Evolutionary conservation across 805 yeast genomes (phyloP), one percentile per base, ranked within the genome.

Genomic region (Wickerhamia fluorescens): DNA sequence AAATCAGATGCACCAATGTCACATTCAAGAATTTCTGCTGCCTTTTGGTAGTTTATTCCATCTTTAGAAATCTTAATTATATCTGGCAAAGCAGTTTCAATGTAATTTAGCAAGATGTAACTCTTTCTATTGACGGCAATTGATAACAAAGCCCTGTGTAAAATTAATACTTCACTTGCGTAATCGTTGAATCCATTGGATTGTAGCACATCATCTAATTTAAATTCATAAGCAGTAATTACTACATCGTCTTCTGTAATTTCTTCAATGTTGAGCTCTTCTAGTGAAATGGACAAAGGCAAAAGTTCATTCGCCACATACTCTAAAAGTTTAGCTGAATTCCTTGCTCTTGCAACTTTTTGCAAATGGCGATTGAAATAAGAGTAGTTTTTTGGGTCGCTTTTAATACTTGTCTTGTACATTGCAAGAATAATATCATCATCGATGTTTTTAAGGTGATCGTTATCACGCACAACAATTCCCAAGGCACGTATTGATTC

Each of bases 181-280:
- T 45, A 42, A 6, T 42, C 31, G 20, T 49, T 42, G 30, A 54
- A 51, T 13, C 55, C 52, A 29, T 49, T 51, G 1, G 49, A 28
- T 27, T 52, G 56, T 31, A 57, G 34, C 2, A 57, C 43, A 33
- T 83, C 94, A 23, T 71, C 71, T 2, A 67, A 45, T 35, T 76
- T 75, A 24, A 80, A 63, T 33, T 80, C 77, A 44, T 73, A 82
- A 1, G 94, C 88, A 1, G 94, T 80, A 16, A 75, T 65, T 3
- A 85, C 71, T 24, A 82, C 74, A 37, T 83, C 92, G 45, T 64
- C 70, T 33, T 64, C 70, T 10, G 70, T 64, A 20, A 61, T 52
- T 28, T 58, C 66, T 34, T 62, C 69, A 15, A 63, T 53, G 7
- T 56, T 48, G 27, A 64, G 40, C 28, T 58, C 65, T 4, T 50